These are phyloP conservation scores for Perilla frutescens DNA, from an alignment of 257 asterid genomes.

Conservation along the genomic window DNA sequence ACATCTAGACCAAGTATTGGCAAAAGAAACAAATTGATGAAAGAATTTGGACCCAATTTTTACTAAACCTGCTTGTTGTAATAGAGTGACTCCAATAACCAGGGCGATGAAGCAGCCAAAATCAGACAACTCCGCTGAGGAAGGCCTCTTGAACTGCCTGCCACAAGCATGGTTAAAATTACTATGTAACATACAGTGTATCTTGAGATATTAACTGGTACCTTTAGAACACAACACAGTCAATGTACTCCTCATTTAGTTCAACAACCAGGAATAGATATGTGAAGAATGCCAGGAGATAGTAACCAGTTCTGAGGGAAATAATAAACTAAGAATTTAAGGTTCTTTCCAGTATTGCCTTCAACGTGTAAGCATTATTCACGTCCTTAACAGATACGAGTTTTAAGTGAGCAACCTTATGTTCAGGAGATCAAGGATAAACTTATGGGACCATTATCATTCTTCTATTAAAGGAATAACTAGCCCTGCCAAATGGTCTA, in stretches of 20 bases:
- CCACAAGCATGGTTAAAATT: slow-evolving; percentile 72
- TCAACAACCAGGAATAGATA: slow-evolving; percentile 9
- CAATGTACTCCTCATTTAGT: not conserved
- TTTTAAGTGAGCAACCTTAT: not conserved
- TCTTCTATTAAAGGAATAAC: not conserved
- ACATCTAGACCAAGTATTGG: slow-evolving; percentile 12
- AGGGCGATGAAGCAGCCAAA: slow-evolving; percentile 82
- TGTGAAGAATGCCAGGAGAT: not conserved
- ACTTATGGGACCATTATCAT: not conserved
- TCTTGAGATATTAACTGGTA: slow-evolving; percentile 31
- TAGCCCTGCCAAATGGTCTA: not conserved
- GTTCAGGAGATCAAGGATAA: not conserved
- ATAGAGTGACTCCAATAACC: slow-evolving; percentile 72
- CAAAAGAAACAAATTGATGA: not conserved
- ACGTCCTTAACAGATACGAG: not conserved
- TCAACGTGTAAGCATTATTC: not conserved
- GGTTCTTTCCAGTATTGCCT: not conserved
- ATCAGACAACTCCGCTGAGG: slow-evolving; percentile 90
- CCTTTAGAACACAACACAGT: slow-evolving; percentile 20
- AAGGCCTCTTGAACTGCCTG: slow-evolving; percentile 98
- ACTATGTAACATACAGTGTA: slow-evolving; percentile 46
- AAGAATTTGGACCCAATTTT: slow-evolving; percentile 28
- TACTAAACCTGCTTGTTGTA: slow-evolving; percentile 87
- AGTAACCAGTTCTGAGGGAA: not conserved
- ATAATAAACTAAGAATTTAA: not conserved